Evolutionary conservation across 2,329 filamentous ascomycete genomes (phyloP).

Genomic region (Cytospora schulzeri): DNA sequence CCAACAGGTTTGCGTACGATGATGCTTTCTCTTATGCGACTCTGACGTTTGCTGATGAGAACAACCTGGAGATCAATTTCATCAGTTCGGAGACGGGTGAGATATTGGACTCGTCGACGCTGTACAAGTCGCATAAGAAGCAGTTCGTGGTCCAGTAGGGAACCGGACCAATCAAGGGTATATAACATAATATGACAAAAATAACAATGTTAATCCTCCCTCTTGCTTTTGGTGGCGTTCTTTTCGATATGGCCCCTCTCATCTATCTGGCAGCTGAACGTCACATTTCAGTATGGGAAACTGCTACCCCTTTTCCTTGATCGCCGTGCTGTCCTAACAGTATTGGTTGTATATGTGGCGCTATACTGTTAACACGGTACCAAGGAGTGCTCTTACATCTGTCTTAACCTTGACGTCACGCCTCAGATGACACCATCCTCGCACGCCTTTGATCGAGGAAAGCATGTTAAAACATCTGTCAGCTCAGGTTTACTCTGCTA

Average conservation of each 20-base stretch:
- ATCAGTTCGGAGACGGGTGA: constrained; percentile 50
- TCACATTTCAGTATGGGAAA: not conserved
- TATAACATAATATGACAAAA: no score
- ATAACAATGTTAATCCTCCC: not conserved
- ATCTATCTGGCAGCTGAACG: no score
- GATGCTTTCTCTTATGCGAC: constrained; percentile 56
- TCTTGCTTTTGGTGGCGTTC: no score
- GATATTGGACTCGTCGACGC: constrained; percentile 48
- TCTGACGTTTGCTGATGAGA: constrained; percentile 48
- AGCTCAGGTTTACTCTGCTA: no score
- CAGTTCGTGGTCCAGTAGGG: constrained; percentile 47
- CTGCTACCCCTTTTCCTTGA: not conserved
- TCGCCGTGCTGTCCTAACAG: not conserved
- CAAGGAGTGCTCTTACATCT: not conserved
- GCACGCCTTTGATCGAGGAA: not conserved
- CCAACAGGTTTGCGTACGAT: constrained; percentile 52
- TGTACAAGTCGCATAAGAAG: constrained; percentile 51
- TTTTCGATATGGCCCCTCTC: no score
- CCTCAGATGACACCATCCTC: constrained; percentile 14
- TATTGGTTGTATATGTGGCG: no score
- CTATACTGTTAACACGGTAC: not conserved
- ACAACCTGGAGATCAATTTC: constrained; percentile 54
- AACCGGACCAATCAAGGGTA: not conserved
- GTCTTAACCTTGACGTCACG: constrained; percentile 23
- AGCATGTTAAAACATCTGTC: not conserved